Evolutionary conservation across 2,329 filamentous ascomycete genomes (phyloP), one percentile per base, ranked within the genome.

Genomic region (Lecanicillium sp.): DNA sequence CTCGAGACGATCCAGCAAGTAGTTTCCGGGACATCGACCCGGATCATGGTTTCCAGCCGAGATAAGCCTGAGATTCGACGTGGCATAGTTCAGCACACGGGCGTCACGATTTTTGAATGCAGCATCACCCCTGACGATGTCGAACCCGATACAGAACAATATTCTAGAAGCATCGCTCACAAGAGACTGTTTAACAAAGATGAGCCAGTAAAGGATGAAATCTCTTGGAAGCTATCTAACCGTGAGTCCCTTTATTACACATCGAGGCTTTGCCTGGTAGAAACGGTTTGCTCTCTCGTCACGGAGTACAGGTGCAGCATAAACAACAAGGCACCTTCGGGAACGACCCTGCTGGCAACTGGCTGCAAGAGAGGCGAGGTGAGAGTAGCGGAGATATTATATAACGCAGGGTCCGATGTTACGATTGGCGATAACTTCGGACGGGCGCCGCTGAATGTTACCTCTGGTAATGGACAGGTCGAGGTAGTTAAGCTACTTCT

Each of bases 11-110:
- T 56, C 1, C 43, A 14, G 3, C 2, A 34, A 0, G 41, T 46
- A 0, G 37, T 43, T 1, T 4, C 14, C 0, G 18, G 39, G 3
- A 50, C 48, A 0, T 5, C 41, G 4, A 46, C 36, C 3, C 50
- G 44, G 0, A 19, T 61, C 0, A 11, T 60, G 0, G 33, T 59
- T 1, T 25, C 50, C 1, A 59, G 57, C 17, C 55, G 57, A 2
- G 43, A 50, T 8, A 48, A 52, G 17, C 13, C 39, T 12, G 44
- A 46, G 11, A 52, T 59, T 33, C 47, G 49, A 27, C 30, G 45
- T 6, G 45, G 42, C 0, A 33, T 56, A 2, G 18, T 31, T 14
- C 29, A 13, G 6, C 6, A 17, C 29, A 6, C 13, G 29, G 18
- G 33, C 13, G 10, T 34, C 17, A 19, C 18, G 11, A n/a, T 34